Evolutionary conservation across 352 stramenopile species (phyloP).

Genomic region (Globisporangium megalacanthum): DNA sequence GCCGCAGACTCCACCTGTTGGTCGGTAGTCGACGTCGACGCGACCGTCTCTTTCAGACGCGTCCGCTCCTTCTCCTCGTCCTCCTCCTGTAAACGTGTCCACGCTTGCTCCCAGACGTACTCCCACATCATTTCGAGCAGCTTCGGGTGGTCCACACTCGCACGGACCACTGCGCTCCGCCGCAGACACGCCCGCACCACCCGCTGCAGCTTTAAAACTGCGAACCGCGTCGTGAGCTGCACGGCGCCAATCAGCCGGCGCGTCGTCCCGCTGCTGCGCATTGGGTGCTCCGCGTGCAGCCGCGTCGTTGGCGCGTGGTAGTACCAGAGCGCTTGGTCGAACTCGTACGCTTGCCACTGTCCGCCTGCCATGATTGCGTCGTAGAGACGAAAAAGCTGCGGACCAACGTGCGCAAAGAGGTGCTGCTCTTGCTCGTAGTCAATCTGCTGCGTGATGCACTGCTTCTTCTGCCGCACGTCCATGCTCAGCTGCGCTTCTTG

Average conservation of each 20-base stretch:
- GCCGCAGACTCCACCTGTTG: not conserved
- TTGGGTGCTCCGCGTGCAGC: constrained; percentile 51
- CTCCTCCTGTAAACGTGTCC: constrained; percentile 13
- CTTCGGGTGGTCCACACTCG: not conserved
- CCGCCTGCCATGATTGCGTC: constrained; percentile 38
- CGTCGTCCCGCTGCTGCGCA: constrained; percentile 39
- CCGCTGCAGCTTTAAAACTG: constrained; percentile 33
- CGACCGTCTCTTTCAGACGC: not conserved
- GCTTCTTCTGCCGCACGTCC: constrained; percentile 39
- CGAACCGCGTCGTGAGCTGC: constrained; percentile 32
- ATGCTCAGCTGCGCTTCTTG: constrained; percentile 27
- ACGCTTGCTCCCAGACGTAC: constrained; percentile 9
- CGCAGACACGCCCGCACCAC: constrained; percentile 15
- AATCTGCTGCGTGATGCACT: constrained; percentile 56
- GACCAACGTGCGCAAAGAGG: constrained; percentile 35
- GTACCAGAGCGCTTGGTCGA: constrained; percentile 55
- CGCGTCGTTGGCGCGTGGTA: constrained; percentile 30
- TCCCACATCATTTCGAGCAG: constrained; percentile 19
- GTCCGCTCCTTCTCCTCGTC: constrained; percentile 14
- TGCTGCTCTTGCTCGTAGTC: constrained; percentile 54
- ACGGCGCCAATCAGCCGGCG: constrained; percentile 34
- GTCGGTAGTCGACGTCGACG: too few relatives aligned
- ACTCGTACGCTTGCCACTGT: constrained; percentile 63
- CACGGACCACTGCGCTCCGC: constrained; percentile 10
- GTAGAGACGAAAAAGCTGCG: constrained; percentile 35